Percentiles rank a stretch among this genome's conserved stretches.
phyloP scores from a whole-genome alignment of 2,329 filamentous ascomycete genomes.

The Trichoderma aggressivum region DNA sequence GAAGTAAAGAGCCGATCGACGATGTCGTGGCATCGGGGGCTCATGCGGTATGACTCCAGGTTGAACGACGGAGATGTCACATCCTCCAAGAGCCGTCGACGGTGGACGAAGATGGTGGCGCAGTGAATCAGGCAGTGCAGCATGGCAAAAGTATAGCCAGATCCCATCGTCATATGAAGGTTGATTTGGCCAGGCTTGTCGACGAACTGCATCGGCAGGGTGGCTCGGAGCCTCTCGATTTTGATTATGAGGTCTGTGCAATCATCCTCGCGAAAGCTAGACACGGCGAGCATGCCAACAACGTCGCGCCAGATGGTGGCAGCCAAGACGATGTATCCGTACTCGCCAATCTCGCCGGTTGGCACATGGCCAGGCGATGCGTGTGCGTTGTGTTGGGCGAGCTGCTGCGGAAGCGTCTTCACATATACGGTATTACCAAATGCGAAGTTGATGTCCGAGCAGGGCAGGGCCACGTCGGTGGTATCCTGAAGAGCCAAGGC shows the following conservation, averaged over 20 bases:
- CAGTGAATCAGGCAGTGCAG: constrained; percentile 60
- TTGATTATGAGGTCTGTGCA: constrained; percentile 50
- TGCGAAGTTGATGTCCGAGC: constrained; percentile 60
- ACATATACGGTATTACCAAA: constrained; percentile 59
- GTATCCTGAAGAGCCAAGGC: constrained; percentile 54
- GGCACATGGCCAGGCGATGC: constrained; percentile 33
- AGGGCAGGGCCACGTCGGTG: constrained; percentile 54
- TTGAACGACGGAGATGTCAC: constrained; percentile 52
- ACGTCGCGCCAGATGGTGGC: constrained; percentile 61
- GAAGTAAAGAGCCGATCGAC: constrained; percentile 57
- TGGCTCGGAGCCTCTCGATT: constrained; percentile 53
- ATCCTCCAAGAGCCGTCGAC: constrained; percentile 56
- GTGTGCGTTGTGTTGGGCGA: constrained; percentile 32
- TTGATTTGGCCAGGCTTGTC: constrained; percentile 61
- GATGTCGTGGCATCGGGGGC: constrained; percentile 48
- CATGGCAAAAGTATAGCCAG: constrained; percentile 61
- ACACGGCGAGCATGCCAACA: constrained; percentile 55
- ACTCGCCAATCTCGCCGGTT: constrained; percentile 56
- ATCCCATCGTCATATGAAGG: constrained; percentile 62
- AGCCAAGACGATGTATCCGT: constrained; percentile 59
- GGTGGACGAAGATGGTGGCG: constrained; percentile 59
- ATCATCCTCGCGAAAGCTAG: constrained; percentile 52
- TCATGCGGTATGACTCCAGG: constrained; percentile 51
- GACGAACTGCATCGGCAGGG: constrained; percentile 56
- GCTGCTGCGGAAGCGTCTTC: constrained; percentile 50